Conservation (phyloP, 768 basidiomycete species). For the Auricularia heimuer region DNA sequence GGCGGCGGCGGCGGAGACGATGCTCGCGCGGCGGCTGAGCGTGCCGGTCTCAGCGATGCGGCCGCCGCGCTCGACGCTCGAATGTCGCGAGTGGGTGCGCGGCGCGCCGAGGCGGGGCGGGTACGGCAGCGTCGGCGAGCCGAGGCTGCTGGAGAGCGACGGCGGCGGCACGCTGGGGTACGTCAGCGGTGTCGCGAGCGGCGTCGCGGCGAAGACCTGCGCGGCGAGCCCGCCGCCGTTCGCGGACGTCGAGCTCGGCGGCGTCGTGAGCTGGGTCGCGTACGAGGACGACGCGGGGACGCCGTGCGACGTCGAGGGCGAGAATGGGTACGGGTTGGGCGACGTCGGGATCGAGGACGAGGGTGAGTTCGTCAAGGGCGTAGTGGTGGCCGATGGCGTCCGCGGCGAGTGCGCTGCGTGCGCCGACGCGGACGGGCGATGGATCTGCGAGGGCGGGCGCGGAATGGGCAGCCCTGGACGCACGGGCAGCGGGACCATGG, state of each 20-base stretch:
- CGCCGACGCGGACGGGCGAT: conserved; percentile 23
- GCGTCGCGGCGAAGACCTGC: conserved; percentile 20
- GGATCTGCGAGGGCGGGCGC: conserved; percentile 54
- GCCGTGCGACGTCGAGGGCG: conserved; percentile 46
- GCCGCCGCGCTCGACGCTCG: conserved; percentile 22
- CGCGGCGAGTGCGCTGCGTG: conserved; percentile 20
- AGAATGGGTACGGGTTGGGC: conserved; percentile 46
- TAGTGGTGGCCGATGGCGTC: conserved; percentile 39
- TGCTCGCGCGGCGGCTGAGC: conserved; percentile 22
- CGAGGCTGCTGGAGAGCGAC: conserved; percentile 68
- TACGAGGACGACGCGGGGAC: conserved; percentile 33
- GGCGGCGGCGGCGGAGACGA: conserved; percentile 1
- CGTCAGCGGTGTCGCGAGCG: conserved; percentile 38
- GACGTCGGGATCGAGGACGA: conserved; percentile 34
- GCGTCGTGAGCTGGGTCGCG: conserved; percentile 62
- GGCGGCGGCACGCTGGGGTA: conserved; percentile 83
- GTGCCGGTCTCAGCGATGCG: conserved; percentile 62
- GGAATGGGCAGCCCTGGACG: conserved; percentile 64
- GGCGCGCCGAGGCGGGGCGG: conserved; percentile 26
- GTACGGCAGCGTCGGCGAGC: conserved; percentile 49
- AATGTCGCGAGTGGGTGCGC: conserved; percentile 23
- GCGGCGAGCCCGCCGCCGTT: conserved; percentile 28
- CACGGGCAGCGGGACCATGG: conserved; percentile 14
- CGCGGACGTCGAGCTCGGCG: conserved; percentile 53
- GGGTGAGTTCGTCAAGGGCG: conserved; percentile 57